phyloP scores from a whole-genome alignment of 2,329 filamentous ascomycete species.

The Aspergillus calidoustus region DNA sequence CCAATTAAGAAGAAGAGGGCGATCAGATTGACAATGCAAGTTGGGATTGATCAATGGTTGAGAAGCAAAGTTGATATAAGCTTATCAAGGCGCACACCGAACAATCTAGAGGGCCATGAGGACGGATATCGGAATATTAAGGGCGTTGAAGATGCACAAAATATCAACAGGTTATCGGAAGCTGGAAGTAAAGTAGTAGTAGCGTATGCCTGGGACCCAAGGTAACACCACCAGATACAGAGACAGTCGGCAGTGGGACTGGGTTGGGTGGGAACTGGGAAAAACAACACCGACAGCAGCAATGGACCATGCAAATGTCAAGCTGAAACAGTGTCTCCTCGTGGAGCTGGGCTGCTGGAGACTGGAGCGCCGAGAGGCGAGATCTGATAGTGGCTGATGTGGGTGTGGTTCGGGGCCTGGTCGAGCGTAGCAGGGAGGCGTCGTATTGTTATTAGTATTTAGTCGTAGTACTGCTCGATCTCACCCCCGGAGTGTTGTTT shows the following conservation, averaged over 20 bases:
- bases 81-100: constrained; percentile 22
- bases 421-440: constrained; percentile 15
- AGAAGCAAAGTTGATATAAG: constrained; percentile 19
- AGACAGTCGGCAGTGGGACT: constrained; percentile 7
- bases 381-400: constrained; percentile 11
- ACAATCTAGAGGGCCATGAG: constrained; percentile 16
- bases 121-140: constrained; percentile 14
- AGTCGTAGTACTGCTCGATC: constrained; percentile 10
- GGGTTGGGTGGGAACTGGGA: constrained; percentile 10
- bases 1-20: constrained; percentile 9
- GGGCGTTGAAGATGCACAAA: constrained; percentile 9
- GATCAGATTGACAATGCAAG: constrained; percentile 3
- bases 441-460: constrained; percentile 14
- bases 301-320: constrained; percentile 8
- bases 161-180: constrained; percentile 11
- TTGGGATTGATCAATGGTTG: constrained; percentile 7
- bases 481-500: constrained; percentile 4
- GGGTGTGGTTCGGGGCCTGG: constrained; percentile 9
- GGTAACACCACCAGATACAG: constrained; percentile 26
- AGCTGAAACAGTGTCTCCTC: constrained; percentile 7
- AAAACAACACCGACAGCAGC: constrained; percentile 11
- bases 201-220: constrained; percentile 24
- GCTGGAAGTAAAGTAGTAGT: constrained; percentile 26
- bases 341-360: not conserved
- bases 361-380: constrained; percentile 1